Base-by-base conservation (phyloP, 495 filamentous ascomycete genomes). In the Penicillium salamii region DNA sequence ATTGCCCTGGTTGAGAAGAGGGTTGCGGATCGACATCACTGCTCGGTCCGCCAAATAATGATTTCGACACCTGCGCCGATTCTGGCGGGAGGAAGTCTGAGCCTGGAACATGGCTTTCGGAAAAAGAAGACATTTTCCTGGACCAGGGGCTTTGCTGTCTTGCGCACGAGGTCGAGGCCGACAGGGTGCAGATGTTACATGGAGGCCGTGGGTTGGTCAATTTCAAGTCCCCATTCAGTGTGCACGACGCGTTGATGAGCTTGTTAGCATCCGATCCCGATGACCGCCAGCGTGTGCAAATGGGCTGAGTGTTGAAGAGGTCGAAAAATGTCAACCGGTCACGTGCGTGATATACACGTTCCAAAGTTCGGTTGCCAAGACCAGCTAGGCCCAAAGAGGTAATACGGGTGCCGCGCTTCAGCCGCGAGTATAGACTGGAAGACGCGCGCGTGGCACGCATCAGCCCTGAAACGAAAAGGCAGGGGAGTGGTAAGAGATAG, bases 31-130 rank as follows among this genome's bases (percentile, higher is more conserved):
- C 52, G 31, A 47, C 61, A 66, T 67, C 66, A 45, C 64, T 69
- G 61, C 62, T 71, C 15, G 63, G 60, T 7, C 69, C 69, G 19
- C 69, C 69, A 47, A 72, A 74, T 33, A 74, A 29, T 29, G 71
- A 74, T 11, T 42, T 54, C 23, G 54, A 54, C 7, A 59, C 66
- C 44, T 74, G 69, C 7, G 67, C 67, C 28, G 69, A 74, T 36
- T 58, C 58, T 13, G 69, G 69, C 8, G 64, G 64, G 13, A 37
- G 31, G n/a, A 58, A 60, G 15, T 56, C 55, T 42, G 59, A 58
- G 9, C 64, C 63, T 12, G 49, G 38, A 12, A 20, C 35, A 6
- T 55, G 42, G 1, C 47, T 49, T 34, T 57, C 59, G 20, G 59
- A 60, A 32, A 57, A 54, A 31, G 62, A 66, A 57, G 68, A 74